phyloP scores from a whole-genome alignment of 2,329 filamentous ascomycete genomes.

The Colletotrichum neosansevieriae region DNA sequence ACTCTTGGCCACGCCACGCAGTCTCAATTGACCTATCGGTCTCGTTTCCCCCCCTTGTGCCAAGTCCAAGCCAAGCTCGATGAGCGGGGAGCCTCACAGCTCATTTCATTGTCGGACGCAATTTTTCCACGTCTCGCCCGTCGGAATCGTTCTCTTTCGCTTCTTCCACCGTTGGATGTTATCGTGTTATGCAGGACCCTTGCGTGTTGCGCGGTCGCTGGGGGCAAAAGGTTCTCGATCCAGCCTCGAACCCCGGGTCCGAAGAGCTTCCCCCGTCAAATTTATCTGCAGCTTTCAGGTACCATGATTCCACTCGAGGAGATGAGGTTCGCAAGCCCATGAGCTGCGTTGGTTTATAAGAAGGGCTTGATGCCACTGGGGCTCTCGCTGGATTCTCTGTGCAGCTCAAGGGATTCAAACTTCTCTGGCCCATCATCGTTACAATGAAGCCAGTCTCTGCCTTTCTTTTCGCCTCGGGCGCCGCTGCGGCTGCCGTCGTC shows the following conservation, averaged over 20 bases:
- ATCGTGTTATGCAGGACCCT: background rate
- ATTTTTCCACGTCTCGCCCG: constrained; percentile 39
- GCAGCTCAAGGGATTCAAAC: background rate
- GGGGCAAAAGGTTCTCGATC: background rate
- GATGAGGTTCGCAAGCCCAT: background rate
- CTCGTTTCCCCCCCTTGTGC: constrained; percentile 5
- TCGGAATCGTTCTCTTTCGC: background rate
- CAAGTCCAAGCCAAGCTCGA: constrained; percentile 26
- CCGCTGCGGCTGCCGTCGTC: constrained; percentile 22
- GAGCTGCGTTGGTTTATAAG: constrained; percentile 7
- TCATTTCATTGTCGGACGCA: constrained; percentile 23
- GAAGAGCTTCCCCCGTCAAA: constrained; percentile 3
- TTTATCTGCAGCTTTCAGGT: constrained; percentile 1
- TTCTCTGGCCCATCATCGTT: background rate
- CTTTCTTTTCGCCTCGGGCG: constrained; percentile 31
- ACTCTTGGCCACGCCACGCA: background rate
- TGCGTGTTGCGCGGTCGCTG: background rate
- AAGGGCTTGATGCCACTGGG: background rate
- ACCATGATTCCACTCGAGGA: background rate
- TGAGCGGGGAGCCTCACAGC: constrained; percentile 28
- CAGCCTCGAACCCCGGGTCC: background rate
- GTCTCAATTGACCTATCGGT: constrained; percentile 1
- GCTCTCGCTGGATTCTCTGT: background rate
- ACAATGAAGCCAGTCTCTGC: constrained; percentile 34
- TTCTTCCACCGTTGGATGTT: no score